These are phyloP conservation scores for Melastoma candidum DNA, from an alignment of 441 rosid species.

Conservation along the genomic window DNA sequence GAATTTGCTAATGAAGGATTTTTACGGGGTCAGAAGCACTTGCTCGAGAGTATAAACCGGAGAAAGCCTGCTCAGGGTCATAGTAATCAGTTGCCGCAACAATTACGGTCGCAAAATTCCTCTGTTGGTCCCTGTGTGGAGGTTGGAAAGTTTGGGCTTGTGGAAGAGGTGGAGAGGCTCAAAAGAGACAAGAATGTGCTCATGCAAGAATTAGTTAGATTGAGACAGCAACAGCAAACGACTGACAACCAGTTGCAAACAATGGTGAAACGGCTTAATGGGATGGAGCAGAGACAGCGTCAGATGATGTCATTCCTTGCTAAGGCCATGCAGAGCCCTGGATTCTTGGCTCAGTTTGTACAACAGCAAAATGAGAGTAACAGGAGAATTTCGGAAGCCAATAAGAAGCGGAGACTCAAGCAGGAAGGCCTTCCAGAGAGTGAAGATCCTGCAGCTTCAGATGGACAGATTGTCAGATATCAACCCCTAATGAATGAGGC, in stretches of 20 bases:
- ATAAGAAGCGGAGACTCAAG: slow-evolving; percentile 76
- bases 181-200: slow-evolving; percentile 90
- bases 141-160: slow-evolving; percentile 86
- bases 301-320: slow-evolving; percentile 94
- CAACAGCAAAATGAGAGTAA: slow-evolving; percentile 87
- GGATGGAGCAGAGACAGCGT: slow-evolving; percentile 94
- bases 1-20: slow-evolving; percentile 93
- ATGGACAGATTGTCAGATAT: slow-evolving; percentile 85
- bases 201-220: slow-evolving; percentile 89
- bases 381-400: slow-evolving; percentile 52
- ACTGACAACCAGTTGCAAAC: slow-evolving; percentile 74
- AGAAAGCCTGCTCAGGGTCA: slow-evolving; percentile 76
- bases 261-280: slow-evolving; percentile 79
- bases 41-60: slow-evolving; percentile 57
- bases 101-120: slow-evolving; percentile 46
- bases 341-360: slow-evolving; percentile 81
- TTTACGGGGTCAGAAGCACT: slow-evolving; percentile 79
- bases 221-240: slow-evolving; percentile 85
- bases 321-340: slow-evolving; percentile 85
- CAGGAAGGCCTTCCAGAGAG: slow-evolving; percentile 47
- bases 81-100: slow-evolving; percentile 50
- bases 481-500: slow-evolving; percentile 68
- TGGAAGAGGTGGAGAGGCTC: slow-evolving; percentile 91
- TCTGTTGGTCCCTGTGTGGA: slow-evolving; percentile 72
- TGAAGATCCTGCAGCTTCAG: slow-evolving; percentile 36